Base-by-base conservation (phyloP, 768 basidiomycete genomes). In the Lenzites betulinus region DNA sequence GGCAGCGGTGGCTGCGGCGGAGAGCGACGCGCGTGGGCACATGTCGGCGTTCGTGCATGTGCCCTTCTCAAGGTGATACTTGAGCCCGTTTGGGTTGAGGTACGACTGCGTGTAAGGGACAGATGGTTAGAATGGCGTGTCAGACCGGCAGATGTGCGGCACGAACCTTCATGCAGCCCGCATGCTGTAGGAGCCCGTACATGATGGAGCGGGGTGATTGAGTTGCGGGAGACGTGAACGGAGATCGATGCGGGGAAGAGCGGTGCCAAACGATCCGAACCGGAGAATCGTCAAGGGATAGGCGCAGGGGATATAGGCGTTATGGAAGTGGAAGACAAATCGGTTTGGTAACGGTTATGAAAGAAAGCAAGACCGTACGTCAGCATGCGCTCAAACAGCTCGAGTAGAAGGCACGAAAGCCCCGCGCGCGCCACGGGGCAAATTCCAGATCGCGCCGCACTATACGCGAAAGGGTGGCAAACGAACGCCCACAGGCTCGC, bases 41-140 rank as follows among this genome's bases (percentile, higher is more conserved):
- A 54, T 26, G 35, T 53, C 43, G 38, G 68, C 36, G 67, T 58
- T 77, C 59, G 76, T 79, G 69, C 88, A 88, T 2, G 83, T 86
- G 12, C 87, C 87, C 66, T 85, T 87, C 65, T 85, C 83, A 51
- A 85, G 71, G 64, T 88, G 87, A 65, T 89, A 87, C 69, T 85
- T 85, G 47, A 88, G 74, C 11, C 88, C 87, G 63, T 87, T 88
- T 8, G 84, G 80, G 70, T 86, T 87, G 42, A 86, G 78, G 66
- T 89, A 89, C 28, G 81, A 72, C 80, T 86, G 67, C 20, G 25
- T 49, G 20, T 38, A 44, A 20, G 41, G 16, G 35, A 5, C 20
- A 50, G 25, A 11, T 33, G 30, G 58, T 36, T 7, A 39, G n/a
- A 16, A 36, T 8, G 39, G 26, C 18, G 36, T 46, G 49, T 54